These are phyloP conservation scores for Pseudozyma hubeiensis DNA, from an alignment of 1,284 basidiomycete genomes.

Conservation along the genomic window DNA sequence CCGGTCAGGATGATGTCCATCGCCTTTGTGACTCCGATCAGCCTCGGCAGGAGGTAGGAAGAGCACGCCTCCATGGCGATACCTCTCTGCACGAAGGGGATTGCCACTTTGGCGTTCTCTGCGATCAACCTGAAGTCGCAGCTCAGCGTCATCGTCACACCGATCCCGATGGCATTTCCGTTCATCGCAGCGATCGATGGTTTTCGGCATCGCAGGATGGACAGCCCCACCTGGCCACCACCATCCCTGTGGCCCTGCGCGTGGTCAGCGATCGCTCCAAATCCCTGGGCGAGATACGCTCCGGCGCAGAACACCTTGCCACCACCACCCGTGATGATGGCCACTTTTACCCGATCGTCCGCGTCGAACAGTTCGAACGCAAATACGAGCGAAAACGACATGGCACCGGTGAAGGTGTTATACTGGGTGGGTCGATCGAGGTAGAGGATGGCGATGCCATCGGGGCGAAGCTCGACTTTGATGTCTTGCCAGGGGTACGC, in stretches of 20 bases:
- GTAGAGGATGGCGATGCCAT: slow-evolving; percentile 40
- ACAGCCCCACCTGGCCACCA: slow-evolving; percentile 44
- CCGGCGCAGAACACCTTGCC: slow-evolving; percentile 58
- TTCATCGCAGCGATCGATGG: slow-evolving; percentile 58
- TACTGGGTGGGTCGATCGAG: slow-evolving; percentile 31
- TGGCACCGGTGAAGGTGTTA: slow-evolving; percentile 54
- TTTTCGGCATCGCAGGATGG: slow-evolving; percentile 55
- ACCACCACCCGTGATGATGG: slow-evolving; percentile 51
- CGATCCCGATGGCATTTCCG: slow-evolving; percentile 60
- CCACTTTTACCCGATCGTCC: slow-evolving; percentile 54
- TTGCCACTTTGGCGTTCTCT: slow-evolving; percentile 52
- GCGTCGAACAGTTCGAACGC: slow-evolving; percentile 59
- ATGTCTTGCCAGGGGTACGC: slow-evolving; percentile 40
- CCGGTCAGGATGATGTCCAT: slow-evolving; percentile 56
- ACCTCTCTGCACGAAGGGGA: slow-evolving; percentile 59
- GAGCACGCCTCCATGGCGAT: slow-evolving; percentile 58
- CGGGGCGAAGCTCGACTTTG: slow-evolving; percentile 19
- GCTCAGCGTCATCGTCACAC: slow-evolving; percentile 52
- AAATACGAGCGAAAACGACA: slow-evolving; percentile 52
- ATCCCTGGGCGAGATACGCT: slow-evolving; percentile 50
- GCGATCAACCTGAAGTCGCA: slow-evolving; percentile 50
- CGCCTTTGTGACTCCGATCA: slow-evolving; percentile 54
- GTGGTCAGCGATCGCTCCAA: slow-evolving; percentile 43
- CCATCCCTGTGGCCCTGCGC: slow-evolving; percentile 52
- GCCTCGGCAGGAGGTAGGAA: slow-evolving; percentile 48